These are phyloP conservation scores for Mesotaenium endlicherianum DNA, from an alignment of 139 green algal genomes.

Conservation along the genomic window DNA sequence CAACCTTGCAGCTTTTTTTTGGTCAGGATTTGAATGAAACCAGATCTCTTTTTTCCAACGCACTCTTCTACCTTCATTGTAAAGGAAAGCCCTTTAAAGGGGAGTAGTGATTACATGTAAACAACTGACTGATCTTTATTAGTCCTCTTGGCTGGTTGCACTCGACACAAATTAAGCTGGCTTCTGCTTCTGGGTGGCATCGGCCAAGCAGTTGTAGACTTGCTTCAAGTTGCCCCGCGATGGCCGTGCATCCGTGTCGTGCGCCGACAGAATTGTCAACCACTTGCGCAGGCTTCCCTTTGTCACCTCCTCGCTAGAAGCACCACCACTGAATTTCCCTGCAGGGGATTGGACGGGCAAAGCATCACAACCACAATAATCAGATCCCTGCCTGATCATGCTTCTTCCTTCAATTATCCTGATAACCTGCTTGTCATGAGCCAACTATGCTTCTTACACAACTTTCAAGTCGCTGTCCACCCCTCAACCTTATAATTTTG, in stretches of 20 bases:
- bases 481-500: too few relatives aligned
- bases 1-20: not conserved
- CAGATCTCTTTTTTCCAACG: not conserved
- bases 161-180: not conserved
- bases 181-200: not conserved
- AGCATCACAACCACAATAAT: too few relatives aligned
- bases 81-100: not conserved
- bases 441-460: too few relatives aligned
- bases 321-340: not conserved
- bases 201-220: slow-evolving; percentile 22
- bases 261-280: not conserved
- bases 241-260: not conserved
- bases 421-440: too few relatives aligned
- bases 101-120: not conserved
- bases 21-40: not conserved
- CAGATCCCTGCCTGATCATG: too few relatives aligned
- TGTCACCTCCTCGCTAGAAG: not conserved
- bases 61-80: not conserved
- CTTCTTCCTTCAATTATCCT: too few relatives aligned
- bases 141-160: not conserved
- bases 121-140: not conserved
- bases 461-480: too few relatives aligned
- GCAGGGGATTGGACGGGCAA: too few relatives aligned
- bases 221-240: slow-evolving; percentile 26
- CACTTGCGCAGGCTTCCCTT: not conserved